Conservation (phyloP, 73 alveolate genomes). For the Paramecium pentaurelia region DNA sequence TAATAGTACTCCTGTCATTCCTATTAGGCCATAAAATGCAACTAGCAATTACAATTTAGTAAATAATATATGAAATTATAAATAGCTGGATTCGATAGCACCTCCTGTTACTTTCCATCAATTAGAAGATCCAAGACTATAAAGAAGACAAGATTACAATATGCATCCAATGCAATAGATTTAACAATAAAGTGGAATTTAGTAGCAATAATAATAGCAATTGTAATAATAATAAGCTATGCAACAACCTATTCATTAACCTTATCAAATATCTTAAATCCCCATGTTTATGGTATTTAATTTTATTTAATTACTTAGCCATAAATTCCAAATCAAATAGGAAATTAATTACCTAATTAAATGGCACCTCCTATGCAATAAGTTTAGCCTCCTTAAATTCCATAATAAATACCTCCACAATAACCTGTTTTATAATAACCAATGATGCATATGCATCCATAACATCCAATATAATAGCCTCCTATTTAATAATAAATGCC, state of each 20-base stretch:
- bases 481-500: not conserved
- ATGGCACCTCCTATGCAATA: not conserved
- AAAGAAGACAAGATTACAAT: not conserved
- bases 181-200: not conserved
- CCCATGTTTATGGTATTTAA: not conserved
- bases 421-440: not conserved
- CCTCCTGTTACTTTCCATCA: not conserved
- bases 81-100: not conserved
- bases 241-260: not conserved
- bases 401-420: not conserved
- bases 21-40: not conserved
- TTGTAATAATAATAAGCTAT: not conserved
- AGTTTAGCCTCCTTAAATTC: not conserved
- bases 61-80: not conserved
- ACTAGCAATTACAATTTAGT: not conserved
- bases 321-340: not conserved
- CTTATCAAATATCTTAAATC: not conserved
- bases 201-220: not conserved
- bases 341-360: not conserved
- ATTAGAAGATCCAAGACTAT: not conserved
- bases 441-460: not conserved
- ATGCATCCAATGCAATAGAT: not conserved
- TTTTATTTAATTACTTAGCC: not conserved
- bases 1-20: not conserved
- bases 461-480: not conserved